A percentile compares a stretch with the other conserved stretches of the same genome.
phyloP scores from a whole-genome alignment of 2,329 filamentous ascomycete species.

The Aspergillus puulaauensis region DNA sequence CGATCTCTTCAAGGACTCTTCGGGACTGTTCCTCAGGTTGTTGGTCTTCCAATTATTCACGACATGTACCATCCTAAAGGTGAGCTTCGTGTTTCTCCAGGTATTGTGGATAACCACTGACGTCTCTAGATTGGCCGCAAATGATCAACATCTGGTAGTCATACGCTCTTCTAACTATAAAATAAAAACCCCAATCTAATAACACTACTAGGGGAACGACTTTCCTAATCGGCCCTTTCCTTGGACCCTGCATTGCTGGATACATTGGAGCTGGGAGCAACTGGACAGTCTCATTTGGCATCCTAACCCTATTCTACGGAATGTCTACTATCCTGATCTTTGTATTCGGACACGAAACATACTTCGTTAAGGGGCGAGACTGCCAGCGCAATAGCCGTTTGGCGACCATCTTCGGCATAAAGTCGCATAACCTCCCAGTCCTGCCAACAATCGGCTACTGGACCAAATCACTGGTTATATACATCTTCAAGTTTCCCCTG shows the following conservation, averaged over 20 bases:
- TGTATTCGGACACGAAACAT: slow-evolving; percentile 37
- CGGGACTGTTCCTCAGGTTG: slow-evolving; percentile 41
- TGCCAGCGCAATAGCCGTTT: slow-evolving; percentile 15
- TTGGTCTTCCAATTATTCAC: slow-evolving; percentile 41
- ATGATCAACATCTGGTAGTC: slow-evolving; percentile 40
- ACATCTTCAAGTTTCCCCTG: slow-evolving; percentile 33
- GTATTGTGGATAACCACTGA: neutral
- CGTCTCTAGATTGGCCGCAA: slow-evolving; percentile 32
- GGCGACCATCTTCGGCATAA: slow-evolving; percentile 31
- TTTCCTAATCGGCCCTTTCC: slow-evolving; percentile 38
- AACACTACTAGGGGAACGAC: slow-evolving; percentile 29
- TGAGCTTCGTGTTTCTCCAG: slow-evolving; percentile 1
- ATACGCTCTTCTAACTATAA: neutral
- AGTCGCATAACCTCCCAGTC: slow-evolving; percentile 31
- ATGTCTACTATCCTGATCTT: slow-evolving; percentile 34
- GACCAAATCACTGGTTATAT: slow-evolving; percentile 22
- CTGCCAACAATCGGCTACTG: slow-evolving; percentile 23
- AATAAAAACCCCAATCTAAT: no score
- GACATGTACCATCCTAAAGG: slow-evolving; percentile 36
- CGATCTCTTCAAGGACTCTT: slow-evolving; percentile 40
- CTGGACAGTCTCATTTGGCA: slow-evolving; percentile 35
- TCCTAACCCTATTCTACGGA: slow-evolving; percentile 37
- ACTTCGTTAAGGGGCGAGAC: slow-evolving; percentile 22
- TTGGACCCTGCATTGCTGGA: slow-evolving; percentile 39
- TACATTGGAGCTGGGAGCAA: slow-evolving; percentile 33